phyloP scores from a whole-genome alignment of 2,329 filamentous ascomycete species.

The Stachybotrys chartarum region DNA sequence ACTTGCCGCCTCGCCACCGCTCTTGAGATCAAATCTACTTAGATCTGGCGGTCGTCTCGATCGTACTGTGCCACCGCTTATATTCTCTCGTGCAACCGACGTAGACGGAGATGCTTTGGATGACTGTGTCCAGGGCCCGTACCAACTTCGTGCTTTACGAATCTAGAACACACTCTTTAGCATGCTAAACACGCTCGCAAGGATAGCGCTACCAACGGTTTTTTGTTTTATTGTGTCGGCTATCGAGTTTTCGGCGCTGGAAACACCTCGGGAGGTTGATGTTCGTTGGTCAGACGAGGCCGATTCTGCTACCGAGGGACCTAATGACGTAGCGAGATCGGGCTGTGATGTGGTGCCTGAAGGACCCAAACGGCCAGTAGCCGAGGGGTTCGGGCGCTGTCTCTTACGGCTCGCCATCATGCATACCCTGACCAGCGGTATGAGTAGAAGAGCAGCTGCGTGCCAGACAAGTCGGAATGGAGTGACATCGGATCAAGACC shows the following conservation, averaged over 20 bases:
- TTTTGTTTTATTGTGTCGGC: neutral
- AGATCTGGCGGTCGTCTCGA: conserved; percentile 40
- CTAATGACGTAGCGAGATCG: conserved; percentile 15
- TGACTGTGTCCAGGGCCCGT: conserved; percentile 51
- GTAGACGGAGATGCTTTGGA: conserved; percentile 53
- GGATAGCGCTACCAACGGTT: neutral
- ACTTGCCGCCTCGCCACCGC: conserved; percentile 22
- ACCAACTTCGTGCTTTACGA: conserved; percentile 52
- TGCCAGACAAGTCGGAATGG: neutral
- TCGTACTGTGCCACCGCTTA: conserved; percentile 47
- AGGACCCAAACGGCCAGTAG: conserved; percentile 9
- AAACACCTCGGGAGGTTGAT: neutral
- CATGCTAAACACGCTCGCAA: neutral
- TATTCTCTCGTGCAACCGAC: conserved; percentile 53
- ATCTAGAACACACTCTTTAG: conserved; percentile 25
- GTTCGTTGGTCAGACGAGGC: conserved; percentile 1
- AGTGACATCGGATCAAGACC: neutral
- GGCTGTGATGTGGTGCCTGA: conserved; percentile 7
- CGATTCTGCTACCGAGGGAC: neutral
- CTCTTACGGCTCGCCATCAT: conserved; percentile 27
- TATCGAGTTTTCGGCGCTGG: conserved; percentile 6
- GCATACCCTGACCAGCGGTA: neutral
- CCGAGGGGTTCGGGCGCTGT: conserved; percentile 20
- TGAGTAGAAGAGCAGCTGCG: neutral
- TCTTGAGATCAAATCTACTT: conserved; percentile 42